Conservation (phyloP, 1,284 basidiomycete genomes). For the Ceratobasidium sp. region DNA sequence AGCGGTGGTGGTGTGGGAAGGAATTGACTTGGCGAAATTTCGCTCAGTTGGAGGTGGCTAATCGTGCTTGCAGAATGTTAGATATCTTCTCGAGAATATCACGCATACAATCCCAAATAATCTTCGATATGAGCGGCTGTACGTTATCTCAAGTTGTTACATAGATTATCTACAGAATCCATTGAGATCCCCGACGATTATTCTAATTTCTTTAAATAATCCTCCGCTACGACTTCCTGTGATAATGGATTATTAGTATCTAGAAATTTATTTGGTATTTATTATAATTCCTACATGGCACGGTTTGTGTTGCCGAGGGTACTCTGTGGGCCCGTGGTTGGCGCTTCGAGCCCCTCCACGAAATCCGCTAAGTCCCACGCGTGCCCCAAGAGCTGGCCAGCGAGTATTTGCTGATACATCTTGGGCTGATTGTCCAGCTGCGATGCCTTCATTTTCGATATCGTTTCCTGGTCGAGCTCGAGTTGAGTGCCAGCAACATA, state of each 20-base stretch:
- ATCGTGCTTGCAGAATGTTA: too few species aligned
- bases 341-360: not conserved
- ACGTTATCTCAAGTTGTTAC: too few species aligned
- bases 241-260: not conserved
- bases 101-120: too few species aligned
- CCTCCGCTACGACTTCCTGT: too few species aligned
- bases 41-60: too few species aligned
- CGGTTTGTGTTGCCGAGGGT: not conserved
- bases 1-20: too few species aligned
- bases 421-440: conserved; percentile 22
- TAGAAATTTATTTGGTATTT: not conserved
- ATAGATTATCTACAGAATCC: too few species aligned
- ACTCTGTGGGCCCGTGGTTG: not conserved
- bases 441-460: conserved; percentile 7
- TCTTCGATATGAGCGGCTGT: too few species aligned
- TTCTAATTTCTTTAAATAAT: too few species aligned
- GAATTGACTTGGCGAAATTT: too few species aligned
- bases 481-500: conserved; percentile 15
- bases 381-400: not conserved
- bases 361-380: conserved; percentile 10
- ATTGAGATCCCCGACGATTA: too few species aligned
- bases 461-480: not conserved
- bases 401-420: conserved; percentile 7
- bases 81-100: too few species aligned
- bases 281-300: not conserved